Evolutionary conservation across 129 eudicot genomes (phyloP), one percentile per base, ranked within the genome.

Genomic region (Escallonia rubra): DNA sequence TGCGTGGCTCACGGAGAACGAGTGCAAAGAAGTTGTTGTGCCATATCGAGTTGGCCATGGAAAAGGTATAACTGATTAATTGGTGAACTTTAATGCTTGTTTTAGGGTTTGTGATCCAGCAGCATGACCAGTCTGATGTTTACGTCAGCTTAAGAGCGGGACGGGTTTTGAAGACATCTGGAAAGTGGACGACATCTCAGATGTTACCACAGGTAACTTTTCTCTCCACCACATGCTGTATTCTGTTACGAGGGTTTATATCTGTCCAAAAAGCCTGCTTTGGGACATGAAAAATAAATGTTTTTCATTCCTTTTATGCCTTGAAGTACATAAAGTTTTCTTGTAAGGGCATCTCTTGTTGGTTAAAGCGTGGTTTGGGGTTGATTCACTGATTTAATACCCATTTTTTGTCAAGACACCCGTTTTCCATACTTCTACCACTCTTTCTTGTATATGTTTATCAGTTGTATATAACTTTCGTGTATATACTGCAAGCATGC

Each of bases 1-100:
- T 93, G 75, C 89, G 86, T 43, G 90, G 90, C 63, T 84, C 96
- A 2, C 67, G 74, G 61, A 89, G 68, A 77, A 61, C 68, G 42
- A 74, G 71, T 56, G 89, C 88, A 46, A 75, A 76, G 75, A 64
- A 54, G 54, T 51, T 93, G 75, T 64, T 86, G 70, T 74, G 77
- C 72, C 81, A 59, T 70, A 76, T 86, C 67, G 77, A 81, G 61
- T 58, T 61, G 44, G 83, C 76, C 42, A 57, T 79, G 74, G 69
- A 57, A 69, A 93, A 93, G 95, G 96, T 87, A 86, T 71, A 64
- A n/a, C 50, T 49, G n/a, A 51, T 43, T n/a, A 9, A 15, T 41
- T 43, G 42, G 8, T 59, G 46, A 12, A 42, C 10, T 62, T 57
- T 68, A 40, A 11, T n/a, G 41, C 53, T 38, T 53, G 48, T 57